phyloP scores from a whole-genome alignment of 306 rosid species.

The Betula pendula region DNA sequence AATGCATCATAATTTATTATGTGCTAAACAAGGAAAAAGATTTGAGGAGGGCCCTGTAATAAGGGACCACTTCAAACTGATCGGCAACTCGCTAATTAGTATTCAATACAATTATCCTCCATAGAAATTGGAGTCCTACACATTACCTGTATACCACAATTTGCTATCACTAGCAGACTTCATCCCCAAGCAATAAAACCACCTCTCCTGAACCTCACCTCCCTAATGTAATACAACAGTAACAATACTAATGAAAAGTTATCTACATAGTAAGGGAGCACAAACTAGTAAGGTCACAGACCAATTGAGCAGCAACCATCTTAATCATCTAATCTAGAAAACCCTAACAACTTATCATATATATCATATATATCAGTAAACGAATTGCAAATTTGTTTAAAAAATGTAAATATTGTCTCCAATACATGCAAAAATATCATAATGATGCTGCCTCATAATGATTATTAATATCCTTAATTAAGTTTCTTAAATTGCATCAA shows the following conservation, averaged over 20 bases:
- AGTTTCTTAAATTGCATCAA: background rate
- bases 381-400: too few relatives aligned
- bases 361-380: too few relatives aligned
- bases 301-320: background rate
- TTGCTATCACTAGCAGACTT: background rate
- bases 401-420: background rate
- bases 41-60: background rate
- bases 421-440: background rate
- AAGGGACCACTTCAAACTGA: background rate
- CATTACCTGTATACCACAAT: background rate
- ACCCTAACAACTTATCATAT: background rate
- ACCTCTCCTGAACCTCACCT: background rate
- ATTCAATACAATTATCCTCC: background rate
- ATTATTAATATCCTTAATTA: background rate
- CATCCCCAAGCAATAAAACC: background rate
- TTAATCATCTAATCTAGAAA: background rate
- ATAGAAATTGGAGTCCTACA: background rate
- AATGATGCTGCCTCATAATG: too few relatives aligned
- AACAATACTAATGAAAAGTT: background rate
- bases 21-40: background rate
- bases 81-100: background rate
- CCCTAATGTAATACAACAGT: too few relatives aligned
- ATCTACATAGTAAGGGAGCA: background rate
- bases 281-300: background rate
- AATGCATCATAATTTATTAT: background rate